These are phyloP conservation scores for Hortiboletus campestris DNA, from an alignment of 768 basidiomycete species.

Conservation along the genomic window DNA sequence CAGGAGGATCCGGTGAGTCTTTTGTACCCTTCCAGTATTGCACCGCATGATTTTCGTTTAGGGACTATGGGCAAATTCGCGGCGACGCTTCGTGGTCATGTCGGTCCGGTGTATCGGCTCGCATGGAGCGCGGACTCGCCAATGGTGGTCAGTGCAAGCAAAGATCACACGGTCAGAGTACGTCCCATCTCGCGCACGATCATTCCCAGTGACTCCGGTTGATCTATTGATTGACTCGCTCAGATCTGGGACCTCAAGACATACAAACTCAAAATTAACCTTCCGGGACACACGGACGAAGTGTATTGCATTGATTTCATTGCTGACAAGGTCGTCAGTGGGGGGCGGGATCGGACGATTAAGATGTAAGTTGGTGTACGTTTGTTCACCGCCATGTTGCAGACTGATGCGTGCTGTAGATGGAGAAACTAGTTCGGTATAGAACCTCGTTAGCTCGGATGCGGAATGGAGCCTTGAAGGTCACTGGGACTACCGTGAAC, in stretches of 20 bases:
- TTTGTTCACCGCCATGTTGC: background rate
- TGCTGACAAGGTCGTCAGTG: slow-evolving; percentile 97
- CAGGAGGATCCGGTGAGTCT: slow-evolving; percentile 44
- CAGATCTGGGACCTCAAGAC: slow-evolving; percentile 96
- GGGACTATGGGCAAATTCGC: slow-evolving; percentile 82
- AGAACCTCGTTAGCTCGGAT: background rate
- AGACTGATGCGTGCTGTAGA: slow-evolving; percentile 14
- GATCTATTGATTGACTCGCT: background rate
- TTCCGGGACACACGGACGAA: slow-evolving; percentile 96
- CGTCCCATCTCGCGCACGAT: slow-evolving; percentile 17
- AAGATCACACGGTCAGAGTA: slow-evolving; percentile 95
- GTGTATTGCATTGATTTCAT: slow-evolving; percentile 99
- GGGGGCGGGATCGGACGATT: slow-evolving; percentile 86
- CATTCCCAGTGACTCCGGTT: background rate
- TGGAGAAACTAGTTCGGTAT: slow-evolving; percentile 29
- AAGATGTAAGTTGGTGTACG: slow-evolving; percentile 74
- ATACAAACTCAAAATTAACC: slow-evolving; percentile 90
- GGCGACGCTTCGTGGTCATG: slow-evolving; percentile 87
- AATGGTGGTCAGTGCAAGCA: slow-evolving; percentile 90
- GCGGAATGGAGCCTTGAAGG: background rate
- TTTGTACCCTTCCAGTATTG: background rate
- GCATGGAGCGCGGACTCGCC: slow-evolving; percentile 95
- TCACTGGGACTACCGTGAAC: background rate
- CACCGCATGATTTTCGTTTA: background rate
- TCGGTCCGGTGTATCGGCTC: slow-evolving; percentile 90